These are phyloP conservation scores for Rhododendron williamsianum DNA, from an alignment of 148 eudicot species.

Conservation along the genomic window DNA sequence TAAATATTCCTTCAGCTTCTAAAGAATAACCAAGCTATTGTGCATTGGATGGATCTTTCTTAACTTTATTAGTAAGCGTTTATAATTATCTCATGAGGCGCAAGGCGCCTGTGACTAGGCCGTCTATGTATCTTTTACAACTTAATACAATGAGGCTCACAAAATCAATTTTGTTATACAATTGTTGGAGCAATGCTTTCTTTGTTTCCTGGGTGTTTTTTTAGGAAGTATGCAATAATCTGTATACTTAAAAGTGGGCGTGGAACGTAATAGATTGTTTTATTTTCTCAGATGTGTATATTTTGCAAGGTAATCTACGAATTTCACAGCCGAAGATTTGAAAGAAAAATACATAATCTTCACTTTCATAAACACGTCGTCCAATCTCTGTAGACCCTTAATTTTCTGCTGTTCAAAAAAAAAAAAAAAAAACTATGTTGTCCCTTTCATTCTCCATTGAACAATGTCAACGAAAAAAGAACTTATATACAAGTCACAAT, in stretches of 20 bases:
- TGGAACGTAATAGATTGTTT: neutral
- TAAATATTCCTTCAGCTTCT: neutral
- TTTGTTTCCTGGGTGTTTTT: neutral
- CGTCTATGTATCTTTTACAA: neutral
- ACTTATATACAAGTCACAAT: neutral
- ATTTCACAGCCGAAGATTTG: neutral
- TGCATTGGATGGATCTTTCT: neutral
- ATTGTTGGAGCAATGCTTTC: neutral
- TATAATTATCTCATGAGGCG: neutral
- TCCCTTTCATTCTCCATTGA: neutral
- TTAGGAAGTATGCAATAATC: neutral
- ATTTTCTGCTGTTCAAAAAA: neutral
- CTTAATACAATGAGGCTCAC: neutral
- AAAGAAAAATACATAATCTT: neutral
- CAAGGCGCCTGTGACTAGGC: neutral
- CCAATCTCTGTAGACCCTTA: neutral
- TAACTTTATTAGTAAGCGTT: neutral
- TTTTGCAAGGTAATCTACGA: neutral
- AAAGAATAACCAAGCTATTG: neutral
- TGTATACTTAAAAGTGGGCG: neutral
- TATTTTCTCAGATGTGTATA: neutral
- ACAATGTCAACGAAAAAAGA: neutral
- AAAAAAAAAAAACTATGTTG: neutral
- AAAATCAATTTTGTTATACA: neutral
- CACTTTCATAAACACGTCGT: neutral